phyloP scores from a whole-genome alignment of 345 rosid species.

The Ceriops zippeliana region DNA sequence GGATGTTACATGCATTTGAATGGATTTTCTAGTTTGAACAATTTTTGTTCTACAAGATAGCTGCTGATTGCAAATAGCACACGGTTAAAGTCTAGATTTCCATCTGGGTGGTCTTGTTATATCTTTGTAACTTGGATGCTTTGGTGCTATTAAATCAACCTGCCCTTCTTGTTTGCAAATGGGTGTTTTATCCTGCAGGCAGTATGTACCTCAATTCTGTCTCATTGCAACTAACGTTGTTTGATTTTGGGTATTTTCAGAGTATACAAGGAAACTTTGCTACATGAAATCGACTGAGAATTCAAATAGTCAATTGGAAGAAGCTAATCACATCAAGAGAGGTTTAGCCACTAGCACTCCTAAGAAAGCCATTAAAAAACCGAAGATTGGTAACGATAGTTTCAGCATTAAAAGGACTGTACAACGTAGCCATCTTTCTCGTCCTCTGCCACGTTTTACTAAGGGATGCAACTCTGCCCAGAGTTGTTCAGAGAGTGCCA shows the following conservation, averaged over 20 bases:
- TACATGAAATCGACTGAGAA: conserved; percentile 38
- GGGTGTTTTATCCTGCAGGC: too few species aligned
- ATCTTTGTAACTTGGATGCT: not conserved
- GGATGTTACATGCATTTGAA: not conserved
- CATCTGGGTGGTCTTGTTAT: not conserved
- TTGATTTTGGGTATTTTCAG: conserved; percentile 33
- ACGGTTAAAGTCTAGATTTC: not conserved
- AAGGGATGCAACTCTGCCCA: conserved; percentile 38
- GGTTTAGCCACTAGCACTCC: conserved; percentile 33
- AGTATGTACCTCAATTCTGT: too few species aligned
- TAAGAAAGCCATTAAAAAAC: conserved; percentile 25
- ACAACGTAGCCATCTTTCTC: conserved; percentile 37
- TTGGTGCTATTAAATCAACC: not conserved
- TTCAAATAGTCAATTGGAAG: conserved; percentile 42
- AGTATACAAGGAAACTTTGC: conserved; percentile 48
- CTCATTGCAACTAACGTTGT: too few species aligned
- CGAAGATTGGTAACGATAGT: conserved; percentile 30
- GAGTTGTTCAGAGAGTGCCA: conserved; percentile 61
- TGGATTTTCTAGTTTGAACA: not conserved
- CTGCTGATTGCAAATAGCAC: not conserved
- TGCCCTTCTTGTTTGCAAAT: too few species aligned
- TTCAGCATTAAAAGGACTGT: conserved; percentile 31
- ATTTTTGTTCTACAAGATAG: not conserved
- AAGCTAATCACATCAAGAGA: conserved; percentile 36
- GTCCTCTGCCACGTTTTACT: conserved; percentile 22